A percentile compares a stretch with the other conserved stretches of the same genome.
Evolutionary conservation across 2,329 filamentous ascomycete genomes (phyloP).

Genomic region (Madurella mycetomatis): DNA sequence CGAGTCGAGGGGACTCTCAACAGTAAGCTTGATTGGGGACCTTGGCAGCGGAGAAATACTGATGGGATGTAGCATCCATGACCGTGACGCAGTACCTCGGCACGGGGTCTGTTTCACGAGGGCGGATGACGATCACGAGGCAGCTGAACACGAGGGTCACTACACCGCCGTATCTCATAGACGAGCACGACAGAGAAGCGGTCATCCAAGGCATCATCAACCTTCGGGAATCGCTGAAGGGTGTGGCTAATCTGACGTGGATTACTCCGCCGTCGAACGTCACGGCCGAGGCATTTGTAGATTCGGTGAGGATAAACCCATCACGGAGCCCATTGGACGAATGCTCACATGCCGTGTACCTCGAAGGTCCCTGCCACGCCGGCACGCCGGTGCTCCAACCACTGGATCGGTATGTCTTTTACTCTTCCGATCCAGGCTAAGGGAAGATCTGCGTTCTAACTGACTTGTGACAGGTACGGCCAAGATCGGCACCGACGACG

Average conservation of each 20-base stretch:
- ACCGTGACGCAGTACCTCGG: conserved; percentile 59
- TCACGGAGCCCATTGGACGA: neutral
- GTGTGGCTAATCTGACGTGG: conserved; percentile 51
- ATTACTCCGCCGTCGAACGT: conserved; percentile 48
- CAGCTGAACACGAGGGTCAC: conserved; percentile 56
- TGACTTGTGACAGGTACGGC: conserved; percentile 19
- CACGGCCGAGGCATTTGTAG: conserved; percentile 53
- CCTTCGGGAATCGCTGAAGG: conserved; percentile 50
- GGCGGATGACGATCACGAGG: conserved; percentile 55
- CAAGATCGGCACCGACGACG: conserved; percentile 26
- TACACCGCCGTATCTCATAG: conserved; percentile 54
- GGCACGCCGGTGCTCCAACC: conserved; percentile 40
- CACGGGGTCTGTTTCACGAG: conserved; percentile 56
- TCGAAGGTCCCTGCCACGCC: conserved; percentile 35
- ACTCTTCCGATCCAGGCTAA: neutral
- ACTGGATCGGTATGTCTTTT: conserved; percentile 41
- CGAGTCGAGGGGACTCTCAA: conserved; percentile 28
- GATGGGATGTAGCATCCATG: conserved; percentile 37
- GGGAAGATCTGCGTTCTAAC: no score
- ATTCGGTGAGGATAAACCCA: conserved; percentile 33
- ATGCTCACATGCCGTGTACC: conserved; percentile 15
- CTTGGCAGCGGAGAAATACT: neutral
- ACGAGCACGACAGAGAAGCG: conserved; percentile 55
- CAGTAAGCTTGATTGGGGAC: conserved; percentile 15
- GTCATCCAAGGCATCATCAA: conserved; percentile 59